These are phyloP conservation scores for Diaporthe batatas DNA, from an alignment of 2,329 filamentous ascomycete genomes.

Conservation along the genomic window DNA sequence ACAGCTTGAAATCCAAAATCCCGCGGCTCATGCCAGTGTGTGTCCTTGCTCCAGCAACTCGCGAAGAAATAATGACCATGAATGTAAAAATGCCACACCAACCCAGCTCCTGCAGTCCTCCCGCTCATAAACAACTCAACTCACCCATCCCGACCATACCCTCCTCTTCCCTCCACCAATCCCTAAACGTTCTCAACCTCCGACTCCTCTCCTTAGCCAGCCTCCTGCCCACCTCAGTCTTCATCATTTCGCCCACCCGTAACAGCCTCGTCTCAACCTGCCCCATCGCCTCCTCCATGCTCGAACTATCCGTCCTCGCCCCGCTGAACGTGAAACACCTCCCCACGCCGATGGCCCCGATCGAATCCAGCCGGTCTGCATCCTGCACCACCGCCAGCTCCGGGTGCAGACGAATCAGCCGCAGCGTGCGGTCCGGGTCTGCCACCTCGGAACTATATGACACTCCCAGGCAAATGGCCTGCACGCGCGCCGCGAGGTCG, in stretches of 20 bases:
- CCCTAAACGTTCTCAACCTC: constrained; percentile 65
- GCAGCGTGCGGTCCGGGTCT: constrained; percentile 70
- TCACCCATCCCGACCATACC: constrained; percentile 31
- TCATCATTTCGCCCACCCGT: constrained; percentile 74
- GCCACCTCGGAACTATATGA: constrained; percentile 82
- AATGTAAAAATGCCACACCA: background rate
- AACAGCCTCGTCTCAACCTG: constrained; percentile 85
- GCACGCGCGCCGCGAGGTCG: constrained; percentile 74
- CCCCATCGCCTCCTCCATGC: constrained; percentile 74
- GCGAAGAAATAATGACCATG: background rate
- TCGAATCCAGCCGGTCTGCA: constrained; percentile 90
- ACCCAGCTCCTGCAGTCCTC: background rate
- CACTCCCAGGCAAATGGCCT: constrained; percentile 80
- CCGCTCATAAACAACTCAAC: constrained; percentile 26
- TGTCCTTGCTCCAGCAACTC: background rate
- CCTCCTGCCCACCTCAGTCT: constrained; percentile 67
- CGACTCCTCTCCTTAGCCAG: constrained; percentile 67
- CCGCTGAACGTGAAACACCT: constrained; percentile 83
- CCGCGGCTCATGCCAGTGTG: background rate
- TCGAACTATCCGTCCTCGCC: constrained; percentile 64
- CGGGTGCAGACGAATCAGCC: constrained; percentile 74
- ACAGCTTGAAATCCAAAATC: background rate
- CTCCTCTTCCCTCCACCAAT: constrained; percentile 70
- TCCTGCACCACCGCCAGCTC: constrained; percentile 91
- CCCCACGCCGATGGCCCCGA: constrained; percentile 88